Base-by-base conservation (phyloP, 306 rosid genomes). In the Nissolia schottii region DNA sequence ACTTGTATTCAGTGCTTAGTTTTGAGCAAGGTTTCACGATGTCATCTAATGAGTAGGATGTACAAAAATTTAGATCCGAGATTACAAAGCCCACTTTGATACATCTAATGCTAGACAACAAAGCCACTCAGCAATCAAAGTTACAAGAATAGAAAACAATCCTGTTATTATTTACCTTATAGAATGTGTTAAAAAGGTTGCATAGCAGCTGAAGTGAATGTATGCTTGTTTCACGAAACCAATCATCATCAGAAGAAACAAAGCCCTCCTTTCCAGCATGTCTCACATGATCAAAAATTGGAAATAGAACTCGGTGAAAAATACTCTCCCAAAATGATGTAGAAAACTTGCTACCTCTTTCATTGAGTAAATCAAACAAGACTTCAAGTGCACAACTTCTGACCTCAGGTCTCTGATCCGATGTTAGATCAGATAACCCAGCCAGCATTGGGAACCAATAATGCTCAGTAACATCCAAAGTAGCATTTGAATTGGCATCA, bases 381-480 rank as follows among this genome's bases (percentile, higher is more conserved):
- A 95, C 99, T 88, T 95, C 99, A 54, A 95, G 93, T 0, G 93
- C 97, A 76, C 99, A 95, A 85, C 95, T 92, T 85, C 97, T 86
- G 86, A 95, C 96, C 83, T 95, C 99, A 24, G 96, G 90, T 80
- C 99, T 86, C 70, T 88, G 84, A 81, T 95, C 99, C 71, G 99
- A 89, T 23, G 99, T 95, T 63, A 95, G 85, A 81, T 95, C 99
- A 66, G 99, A 95, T 34, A 95, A 86, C 79, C 99, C 99, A 81
- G 97, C 99, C 71, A 95, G 87, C 99, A 95, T 95, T 64, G 99
- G 99, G 76, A 91, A 95, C 99, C 99, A 95, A 79, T 89, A 95
- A 80, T 95, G 90, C 82, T 95, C 99, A 50, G 99, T 95, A 80
- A 92, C 85, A 64, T 95, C 99, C 75, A 85, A 64, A 56, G 84